These are phyloP conservation scores for Tuber microsphaerosporum DNA, from an alignment of 495 filamentous ascomycete species.

Conservation along the genomic window DNA sequence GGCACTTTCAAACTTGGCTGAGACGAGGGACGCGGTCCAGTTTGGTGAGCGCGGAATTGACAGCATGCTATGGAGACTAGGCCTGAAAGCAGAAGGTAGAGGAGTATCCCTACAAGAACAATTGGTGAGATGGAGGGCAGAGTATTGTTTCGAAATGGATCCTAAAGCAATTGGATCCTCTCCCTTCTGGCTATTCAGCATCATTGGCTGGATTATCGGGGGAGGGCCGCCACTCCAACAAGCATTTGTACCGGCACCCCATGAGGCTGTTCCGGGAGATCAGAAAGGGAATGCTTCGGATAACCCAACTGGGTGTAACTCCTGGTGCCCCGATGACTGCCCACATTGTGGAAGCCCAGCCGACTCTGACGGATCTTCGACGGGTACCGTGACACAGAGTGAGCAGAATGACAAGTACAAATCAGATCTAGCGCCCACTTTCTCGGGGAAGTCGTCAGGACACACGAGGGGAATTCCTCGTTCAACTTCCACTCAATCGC, in stretches of 20 bases:
- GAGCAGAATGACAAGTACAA: conserved; percentile 2
- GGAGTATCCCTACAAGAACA: neutral
- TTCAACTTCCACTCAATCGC: neutral
- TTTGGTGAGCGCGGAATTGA: conserved; percentile 13
- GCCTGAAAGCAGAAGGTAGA: conserved; percentile 8
- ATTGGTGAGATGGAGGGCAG: conserved; percentile 30
- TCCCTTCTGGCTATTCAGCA: conserved; percentile 29
- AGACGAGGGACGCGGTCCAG: conserved; percentile 18
- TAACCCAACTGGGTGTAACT: neutral
- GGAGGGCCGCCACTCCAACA: conserved; percentile 12
- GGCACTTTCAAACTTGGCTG: conserved; percentile 24
- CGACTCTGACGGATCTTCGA: neutral
- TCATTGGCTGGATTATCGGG: conserved; percentile 29
- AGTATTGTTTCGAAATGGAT: conserved; percentile 33
- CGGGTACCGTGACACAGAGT: neutral
- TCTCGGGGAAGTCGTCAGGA: neutral
- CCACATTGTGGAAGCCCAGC: conserved; percentile 13
- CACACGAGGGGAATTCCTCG: neutral
- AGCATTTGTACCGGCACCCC: conserved; percentile 11
- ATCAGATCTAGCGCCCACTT: neutral
- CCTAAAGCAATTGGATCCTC: conserved; percentile 24
- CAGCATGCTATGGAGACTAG: conserved; percentile 15
- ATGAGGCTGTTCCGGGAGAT: conserved; percentile 4
- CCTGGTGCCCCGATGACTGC: conserved; percentile 23
- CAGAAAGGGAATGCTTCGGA: neutral